Percentiles rank a stretch among this genome's conserved stretches.
Evolutionary conservation across 2,329 filamentous ascomycete species (phyloP).

Genomic region (Pyrenochaeta sp.): DNA sequence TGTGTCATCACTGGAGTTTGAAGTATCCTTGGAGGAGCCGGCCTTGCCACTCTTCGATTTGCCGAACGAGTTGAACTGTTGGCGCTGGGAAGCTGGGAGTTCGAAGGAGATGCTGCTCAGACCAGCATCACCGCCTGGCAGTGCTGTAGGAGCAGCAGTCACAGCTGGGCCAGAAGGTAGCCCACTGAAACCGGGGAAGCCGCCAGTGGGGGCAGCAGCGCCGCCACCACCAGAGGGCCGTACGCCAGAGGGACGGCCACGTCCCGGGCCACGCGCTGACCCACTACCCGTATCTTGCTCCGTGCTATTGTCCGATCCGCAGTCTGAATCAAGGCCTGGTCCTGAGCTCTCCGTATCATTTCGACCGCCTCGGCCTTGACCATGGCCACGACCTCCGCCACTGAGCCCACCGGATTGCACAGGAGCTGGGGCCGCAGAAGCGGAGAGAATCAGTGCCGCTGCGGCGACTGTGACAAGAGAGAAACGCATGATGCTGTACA

Average conservation of each 20-base stretch:
- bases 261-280: background rate
- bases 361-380: background rate
- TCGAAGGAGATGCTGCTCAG: slow-evolving; percentile 21
- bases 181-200: background rate
- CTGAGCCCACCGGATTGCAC: background rate
- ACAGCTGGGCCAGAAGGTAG: slow-evolving; percentile 9
- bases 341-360: slow-evolving; percentile 4
- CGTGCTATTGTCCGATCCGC: background rate
- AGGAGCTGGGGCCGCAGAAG: slow-evolving; percentile 24
- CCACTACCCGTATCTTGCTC: background rate
- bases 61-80: too few relatives aligned
- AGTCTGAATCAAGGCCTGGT: background rate
- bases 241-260: slow-evolving; percentile 6
- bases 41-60: too few relatives aligned
- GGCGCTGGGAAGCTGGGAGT: slow-evolving; percentile 3
- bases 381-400: background rate
- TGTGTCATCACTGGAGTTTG: too few relatives aligned
- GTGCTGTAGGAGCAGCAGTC: slow-evolving; percentile 12
- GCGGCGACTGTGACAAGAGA: slow-evolving; percentile 29
- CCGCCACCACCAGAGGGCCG: background rate
- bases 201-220: too few relatives aligned
- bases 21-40: too few relatives aligned
- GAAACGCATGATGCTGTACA: slow-evolving; percentile 25
- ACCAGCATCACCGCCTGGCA: slow-evolving; percentile 3
- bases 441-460: slow-evolving; percentile 26